These are phyloP conservation scores for Acanthamoeba healyi DNA, from an alignment of 208 protist genomes.

Conservation along the genomic window DNA sequence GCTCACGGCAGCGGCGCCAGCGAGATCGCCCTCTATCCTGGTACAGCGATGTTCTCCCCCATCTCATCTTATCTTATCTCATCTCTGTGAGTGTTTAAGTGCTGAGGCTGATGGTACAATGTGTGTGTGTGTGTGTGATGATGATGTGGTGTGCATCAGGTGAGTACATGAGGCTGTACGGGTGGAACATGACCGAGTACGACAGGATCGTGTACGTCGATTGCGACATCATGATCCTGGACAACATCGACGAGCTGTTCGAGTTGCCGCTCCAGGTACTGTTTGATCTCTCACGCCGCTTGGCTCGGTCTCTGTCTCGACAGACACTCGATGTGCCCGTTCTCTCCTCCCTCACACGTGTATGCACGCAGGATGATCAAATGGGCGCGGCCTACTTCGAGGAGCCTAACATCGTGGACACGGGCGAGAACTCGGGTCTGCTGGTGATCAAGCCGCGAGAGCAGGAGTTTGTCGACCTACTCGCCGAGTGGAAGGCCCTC, in stretches of 20 bases:
- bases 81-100: neutral
- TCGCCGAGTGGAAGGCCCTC: conserved; percentile 41
- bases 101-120: neutral
- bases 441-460: neutral
- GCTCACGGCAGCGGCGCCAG: neutral
- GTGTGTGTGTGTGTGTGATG: neutral
- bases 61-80: neutral
- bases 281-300: neutral
- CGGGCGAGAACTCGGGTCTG: conserved; percentile 20
- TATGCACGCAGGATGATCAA: neutral
- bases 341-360: neutral
- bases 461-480: neutral
- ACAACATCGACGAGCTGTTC: conserved; percentile 63
- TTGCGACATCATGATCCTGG: conserved; percentile 58
- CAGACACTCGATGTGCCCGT: no score
- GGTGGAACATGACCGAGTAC: conserved; percentile 49
- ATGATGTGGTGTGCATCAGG: no score
- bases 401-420: neutral
- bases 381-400: conserved; percentile 5
- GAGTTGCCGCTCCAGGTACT: neutral
- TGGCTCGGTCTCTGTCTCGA: no score
- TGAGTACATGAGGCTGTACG: conserved; percentile 54
- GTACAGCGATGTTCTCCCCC: neutral
- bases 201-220: conserved; percentile 43
- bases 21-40: conserved; percentile 1